A percentile compares a stretch with the other conserved stretches of the same genome.
Conservation (phyloP, 768 basidiomycete genomes). For the Peribolospora baueri region DNA sequence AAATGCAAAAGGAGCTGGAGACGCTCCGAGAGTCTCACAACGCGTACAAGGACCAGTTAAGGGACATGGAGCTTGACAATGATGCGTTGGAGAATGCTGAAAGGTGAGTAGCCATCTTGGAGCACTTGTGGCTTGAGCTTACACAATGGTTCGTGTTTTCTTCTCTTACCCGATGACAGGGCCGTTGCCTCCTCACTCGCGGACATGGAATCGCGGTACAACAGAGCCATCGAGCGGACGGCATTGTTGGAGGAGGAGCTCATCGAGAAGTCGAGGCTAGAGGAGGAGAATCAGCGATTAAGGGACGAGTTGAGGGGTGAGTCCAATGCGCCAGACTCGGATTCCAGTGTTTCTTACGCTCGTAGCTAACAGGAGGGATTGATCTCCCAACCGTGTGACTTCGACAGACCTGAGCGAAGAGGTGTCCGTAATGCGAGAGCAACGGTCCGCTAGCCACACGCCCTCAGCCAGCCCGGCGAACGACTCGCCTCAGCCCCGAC, state of each 20-base stretch:
- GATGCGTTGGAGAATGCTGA: conserved; percentile 92
- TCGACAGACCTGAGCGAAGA: neutral
- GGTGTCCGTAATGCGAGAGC: neutral
- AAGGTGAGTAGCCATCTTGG: conserved; percentile 23
- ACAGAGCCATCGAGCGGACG: conserved; percentile 80
- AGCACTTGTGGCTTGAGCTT: too few relatives aligned
- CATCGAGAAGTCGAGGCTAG: conserved; percentile 63
- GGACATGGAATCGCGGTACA: conserved; percentile 37
- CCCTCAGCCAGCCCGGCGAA: neutral
- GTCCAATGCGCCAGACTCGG: conserved; percentile 7
- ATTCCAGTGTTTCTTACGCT: neutral
- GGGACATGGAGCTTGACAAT: conserved; percentile 89
- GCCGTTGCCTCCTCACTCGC: conserved; percentile 26
- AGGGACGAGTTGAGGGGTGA: conserved; percentile 80
- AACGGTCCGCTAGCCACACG: neutral
- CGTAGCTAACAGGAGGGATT: too few relatives aligned
- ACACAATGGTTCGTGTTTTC: neutral
- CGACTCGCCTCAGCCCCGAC: neutral
- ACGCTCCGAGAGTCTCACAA: conserved; percentile 51
- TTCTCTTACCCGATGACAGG: too few relatives aligned
- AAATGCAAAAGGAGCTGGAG: conserved; percentile 77
- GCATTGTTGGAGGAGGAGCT: conserved; percentile 90
- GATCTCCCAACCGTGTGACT: too few relatives aligned
- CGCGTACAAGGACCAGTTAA: conserved; percentile 42
- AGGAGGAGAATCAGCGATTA: conserved; percentile 71